A percentile compares a stretch with the other conserved stretches of the same genome.
These are phyloP conservation scores for Ustilago trichophora DNA, from an alignment of 1,284 basidiomycete species.

Conservation along the genomic window DNA sequence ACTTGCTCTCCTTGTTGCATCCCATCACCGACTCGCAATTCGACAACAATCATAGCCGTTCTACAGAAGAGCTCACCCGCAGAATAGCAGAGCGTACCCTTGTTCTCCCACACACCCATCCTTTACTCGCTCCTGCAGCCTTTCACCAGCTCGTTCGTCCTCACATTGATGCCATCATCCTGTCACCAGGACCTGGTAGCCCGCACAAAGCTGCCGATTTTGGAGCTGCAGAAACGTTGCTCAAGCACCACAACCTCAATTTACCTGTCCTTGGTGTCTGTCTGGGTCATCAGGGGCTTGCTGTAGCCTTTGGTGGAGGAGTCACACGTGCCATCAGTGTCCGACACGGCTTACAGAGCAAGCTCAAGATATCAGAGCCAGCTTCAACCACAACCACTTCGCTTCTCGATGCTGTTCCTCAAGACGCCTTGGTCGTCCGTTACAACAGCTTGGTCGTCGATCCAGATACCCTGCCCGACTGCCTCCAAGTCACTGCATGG, in stretches of 20 bases:
- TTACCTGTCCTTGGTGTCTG: slow-evolving; percentile 87
- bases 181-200: slow-evolving; percentile 62
- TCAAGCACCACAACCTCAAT: slow-evolving; percentile 52
- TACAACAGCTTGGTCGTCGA: slow-evolving; percentile 74
- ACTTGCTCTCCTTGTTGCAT: slow-evolving; percentile 55
- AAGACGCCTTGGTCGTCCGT: slow-evolving; percentile 77
- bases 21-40: not conserved
- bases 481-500: slow-evolving; percentile 69
- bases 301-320: slow-evolving; percentile 77
- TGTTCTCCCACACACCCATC: slow-evolving; percentile 60
- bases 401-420: slow-evolving; percentile 73
- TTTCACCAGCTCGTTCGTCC: slow-evolving; percentile 52
- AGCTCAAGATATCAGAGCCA: slow-evolving; percentile 19
- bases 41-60: not conserved
- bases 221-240: slow-evolving; percentile 50
- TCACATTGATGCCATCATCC: slow-evolving; percentile 61
- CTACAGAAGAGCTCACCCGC: slow-evolving; percentile 8
- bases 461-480: slow-evolving; percentile 66
- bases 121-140: slow-evolving; percentile 32
- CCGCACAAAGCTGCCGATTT: slow-evolving; percentile 56
- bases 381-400: slow-evolving; percentile 67
- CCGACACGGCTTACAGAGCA: slow-evolving; percentile 54
- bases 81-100: slow-evolving; percentile 42
- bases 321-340: slow-evolving; percentile 42
- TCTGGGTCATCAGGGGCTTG: slow-evolving; percentile 89